phyloP scores from a whole-genome alignment of 2,329 filamentous ascomycete species.

The Acrocalymma vagum region DNA sequence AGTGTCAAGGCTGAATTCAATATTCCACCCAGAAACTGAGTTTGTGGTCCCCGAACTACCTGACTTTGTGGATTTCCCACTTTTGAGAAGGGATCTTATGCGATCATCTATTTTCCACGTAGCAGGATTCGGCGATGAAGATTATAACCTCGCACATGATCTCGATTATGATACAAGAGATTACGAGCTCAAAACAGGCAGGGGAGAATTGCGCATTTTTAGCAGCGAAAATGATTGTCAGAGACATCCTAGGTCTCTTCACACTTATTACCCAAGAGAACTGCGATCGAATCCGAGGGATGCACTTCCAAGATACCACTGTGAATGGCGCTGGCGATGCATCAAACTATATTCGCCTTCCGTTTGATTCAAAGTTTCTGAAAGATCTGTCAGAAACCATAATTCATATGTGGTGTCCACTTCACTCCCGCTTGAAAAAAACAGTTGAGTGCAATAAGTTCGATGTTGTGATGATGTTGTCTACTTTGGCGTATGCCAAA shows the following conservation, averaged over 20 bases:
- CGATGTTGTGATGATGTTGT: constrained; percentile 22
- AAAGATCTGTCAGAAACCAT: constrained; percentile 7
- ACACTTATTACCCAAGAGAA: constrained; percentile 3
- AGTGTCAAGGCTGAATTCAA: constrained; percentile 1
- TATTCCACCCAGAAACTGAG: constrained; percentile 7
- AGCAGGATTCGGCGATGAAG: constrained; percentile 36
- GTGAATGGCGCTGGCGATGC: constrained; percentile 1
- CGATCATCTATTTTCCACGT: constrained; percentile 32
- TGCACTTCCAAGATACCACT: constrained; percentile 2
- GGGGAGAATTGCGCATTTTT: constrained; percentile 16
- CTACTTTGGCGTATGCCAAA: constrained; percentile 21
- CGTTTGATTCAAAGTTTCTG: constrained; percentile 18
- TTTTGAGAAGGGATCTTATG: constrained; percentile 31
- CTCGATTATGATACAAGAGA: no score
- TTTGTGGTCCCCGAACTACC: constrained; percentile 11
- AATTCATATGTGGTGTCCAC: constrained; percentile 14
- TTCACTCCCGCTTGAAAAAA: constrained; percentile 13
- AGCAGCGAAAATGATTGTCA: constrained; percentile 24
- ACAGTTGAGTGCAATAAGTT: constrained; percentile 13
- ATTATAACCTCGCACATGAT: constrained; percentile 20
- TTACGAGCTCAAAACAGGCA: constrained; percentile 12
- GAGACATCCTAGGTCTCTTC: constrained; percentile 18
- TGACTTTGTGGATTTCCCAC: constrained; percentile 4
- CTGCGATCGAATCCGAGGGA: no score
- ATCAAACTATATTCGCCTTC: not conserved